A percentile compares a stretch with the other conserved stretches of the same genome.
Conservation (phyloP, 2,329 filamentous ascomycete genomes). For the Paecilomyces niveus region DNA sequence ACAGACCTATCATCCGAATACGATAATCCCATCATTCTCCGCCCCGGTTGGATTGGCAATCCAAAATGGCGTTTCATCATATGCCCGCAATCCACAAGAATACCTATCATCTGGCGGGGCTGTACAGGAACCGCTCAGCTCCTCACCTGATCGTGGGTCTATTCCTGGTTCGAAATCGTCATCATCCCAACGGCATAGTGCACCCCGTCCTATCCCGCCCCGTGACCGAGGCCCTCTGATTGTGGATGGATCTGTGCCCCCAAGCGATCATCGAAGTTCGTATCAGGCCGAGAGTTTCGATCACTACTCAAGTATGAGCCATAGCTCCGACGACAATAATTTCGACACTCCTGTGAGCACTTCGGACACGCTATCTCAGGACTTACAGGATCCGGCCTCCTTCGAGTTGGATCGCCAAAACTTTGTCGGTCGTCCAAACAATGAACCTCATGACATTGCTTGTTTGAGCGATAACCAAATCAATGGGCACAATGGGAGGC, state of each 20-base stretch:
- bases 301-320: constrained; percentile 27
- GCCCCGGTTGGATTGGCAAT: constrained; percentile 32
- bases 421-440: constrained; percentile 18
- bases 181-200: constrained; percentile 14
- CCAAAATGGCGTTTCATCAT: constrained; percentile 32
- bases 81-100: constrained; percentile 24
- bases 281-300: constrained; percentile 28
- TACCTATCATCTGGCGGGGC: constrained; percentile 20
- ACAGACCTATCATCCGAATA: constrained; percentile 32
- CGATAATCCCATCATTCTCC: constrained; percentile 30
- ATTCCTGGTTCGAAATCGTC: constrained; percentile 13
- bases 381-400: constrained; percentile 28
- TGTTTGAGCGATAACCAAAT: constrained; percentile 7
- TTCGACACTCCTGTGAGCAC: constrained; percentile 30
- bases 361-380: constrained; percentile 32
- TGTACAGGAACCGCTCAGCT: constrained; percentile 16
- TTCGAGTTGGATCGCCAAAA: constrained; percentile 28
- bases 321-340: constrained; percentile 33
- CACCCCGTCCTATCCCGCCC: constrained; percentile 20
- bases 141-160: constrained; percentile 17
- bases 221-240: constrained; percentile 37
- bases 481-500: constrained; percentile 23
- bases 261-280: constrained; percentile 28
- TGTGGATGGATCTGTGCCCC: constrained; percentile 40
- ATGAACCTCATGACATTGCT: constrained; percentile 15